A percentile compares a stretch with the other conserved stretches of the same genome.
phyloP scores from a whole-genome alignment of 202 grass and related monocot species.

The Panicum hallii region DNA sequence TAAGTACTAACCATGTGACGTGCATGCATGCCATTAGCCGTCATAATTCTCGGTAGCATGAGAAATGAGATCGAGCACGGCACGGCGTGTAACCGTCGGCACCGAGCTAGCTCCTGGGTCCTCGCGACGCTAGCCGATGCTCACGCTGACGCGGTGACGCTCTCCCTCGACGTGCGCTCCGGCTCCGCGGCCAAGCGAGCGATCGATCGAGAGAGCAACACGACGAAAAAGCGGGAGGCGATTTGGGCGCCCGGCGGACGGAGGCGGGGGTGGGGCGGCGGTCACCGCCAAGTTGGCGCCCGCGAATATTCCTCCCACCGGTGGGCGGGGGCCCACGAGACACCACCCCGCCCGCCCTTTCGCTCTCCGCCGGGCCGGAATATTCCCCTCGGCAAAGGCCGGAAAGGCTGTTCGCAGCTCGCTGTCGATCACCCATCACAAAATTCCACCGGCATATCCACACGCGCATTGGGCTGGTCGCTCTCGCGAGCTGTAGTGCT shows the following conservation, averaged over 20 bases:
- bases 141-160: constrained; percentile 22
- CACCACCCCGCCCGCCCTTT: constrained; percentile 23
- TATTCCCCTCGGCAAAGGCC: constrained; percentile 37
- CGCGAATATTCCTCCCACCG: constrained; percentile 48
- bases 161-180: constrained; percentile 13
- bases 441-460: background rate
- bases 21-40: background rate
- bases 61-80: background rate
- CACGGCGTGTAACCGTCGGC: constrained; percentile 8
- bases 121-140: background rate
- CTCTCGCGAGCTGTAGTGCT: background rate
- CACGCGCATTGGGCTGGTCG: background rate
- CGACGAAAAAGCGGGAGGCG: constrained; percentile 23
- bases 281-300: constrained; percentile 46
- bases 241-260: background rate
- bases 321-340: background rate
- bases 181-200: background rate
- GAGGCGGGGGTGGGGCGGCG: constrained; percentile 47
- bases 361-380: constrained; percentile 38
- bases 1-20: constrained; percentile 7
- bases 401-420: background rate
- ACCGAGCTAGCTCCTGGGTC: background rate
- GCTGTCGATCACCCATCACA: background rate
- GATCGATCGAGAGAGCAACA: background rate
- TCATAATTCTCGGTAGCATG: background rate